These are phyloP conservation scores for Gnomoniopsis sp. DNA, from an alignment of 2,329 filamentous ascomycete species.

Conservation along the genomic window DNA sequence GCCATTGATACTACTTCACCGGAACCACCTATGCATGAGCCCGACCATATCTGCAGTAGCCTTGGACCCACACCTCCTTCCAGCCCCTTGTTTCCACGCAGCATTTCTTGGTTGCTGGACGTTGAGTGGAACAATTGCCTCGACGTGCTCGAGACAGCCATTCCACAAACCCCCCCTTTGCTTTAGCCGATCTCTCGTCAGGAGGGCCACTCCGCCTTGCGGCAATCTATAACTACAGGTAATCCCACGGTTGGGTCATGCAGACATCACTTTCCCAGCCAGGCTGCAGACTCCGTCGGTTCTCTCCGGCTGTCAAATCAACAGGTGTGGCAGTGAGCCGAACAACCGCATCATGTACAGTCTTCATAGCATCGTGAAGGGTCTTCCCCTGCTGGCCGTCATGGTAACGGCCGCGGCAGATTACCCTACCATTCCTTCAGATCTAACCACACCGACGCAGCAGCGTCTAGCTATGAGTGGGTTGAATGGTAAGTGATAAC, in stretches of 20 bases:
- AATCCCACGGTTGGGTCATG: background rate
- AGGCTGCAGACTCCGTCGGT: background rate
- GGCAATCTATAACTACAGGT: background rate
- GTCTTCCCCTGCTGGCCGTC: background rate
- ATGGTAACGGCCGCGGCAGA: conserved; percentile 1
- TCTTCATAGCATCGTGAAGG: background rate
- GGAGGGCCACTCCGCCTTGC: background rate
- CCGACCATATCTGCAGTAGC: background rate
- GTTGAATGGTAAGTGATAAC: conserved; percentile 8
- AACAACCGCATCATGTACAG: conserved; percentile 1
- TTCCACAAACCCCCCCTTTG: background rate
- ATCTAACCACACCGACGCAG: conserved; percentile 15
- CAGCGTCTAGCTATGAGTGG: conserved; percentile 16
- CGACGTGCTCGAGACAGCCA: background rate
- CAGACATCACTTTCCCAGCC: background rate
- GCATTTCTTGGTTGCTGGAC: too few species aligned
- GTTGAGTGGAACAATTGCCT: too few species aligned
- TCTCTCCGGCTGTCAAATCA: background rate
- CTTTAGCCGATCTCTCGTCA: background rate
- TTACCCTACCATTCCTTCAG: conserved; percentile 14
- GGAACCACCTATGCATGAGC: background rate
- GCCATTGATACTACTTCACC: background rate
- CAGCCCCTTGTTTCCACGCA: background rate
- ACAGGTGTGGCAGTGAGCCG: background rate
- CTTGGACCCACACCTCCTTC: background rate